Evolutionary conservation across 257 asterid species (phyloP).

Genomic region (Mitragyna speciosa): DNA sequence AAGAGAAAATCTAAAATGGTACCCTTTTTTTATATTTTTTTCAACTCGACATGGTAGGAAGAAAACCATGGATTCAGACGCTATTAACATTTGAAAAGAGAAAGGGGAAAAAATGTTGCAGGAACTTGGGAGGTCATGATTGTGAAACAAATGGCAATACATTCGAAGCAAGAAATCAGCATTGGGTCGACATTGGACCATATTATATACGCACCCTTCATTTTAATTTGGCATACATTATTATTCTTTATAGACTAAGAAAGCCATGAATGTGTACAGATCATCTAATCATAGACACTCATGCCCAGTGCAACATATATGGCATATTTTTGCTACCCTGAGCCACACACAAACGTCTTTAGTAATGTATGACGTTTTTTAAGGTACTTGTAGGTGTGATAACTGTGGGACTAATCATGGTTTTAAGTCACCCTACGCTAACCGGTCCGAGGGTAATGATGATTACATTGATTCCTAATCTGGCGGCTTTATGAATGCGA

Average conservation of each 20-base stretch:
- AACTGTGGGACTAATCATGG: conserved; percentile 19
- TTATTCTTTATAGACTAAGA: conserved; percentile 16
- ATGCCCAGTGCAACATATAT: conserved; percentile 1
- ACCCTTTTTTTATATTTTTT: too few relatives aligned
- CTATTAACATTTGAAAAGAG: too few relatives aligned
- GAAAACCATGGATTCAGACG: too few relatives aligned
- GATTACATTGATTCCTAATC: conserved; percentile 19
- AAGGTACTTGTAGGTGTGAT: conserved; percentile 7
- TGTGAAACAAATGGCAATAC: background rate
- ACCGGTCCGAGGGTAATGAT: conserved; percentile 10
- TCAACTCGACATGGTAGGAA: too few relatives aligned
- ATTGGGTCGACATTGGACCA: conserved; percentile 19
- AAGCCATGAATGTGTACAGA: conserved; percentile 4
- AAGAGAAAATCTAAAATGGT: too few relatives aligned
- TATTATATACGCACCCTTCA: conserved; percentile 28
- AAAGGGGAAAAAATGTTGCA: too few relatives aligned
- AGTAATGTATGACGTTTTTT: background rate
- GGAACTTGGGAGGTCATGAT: background rate
- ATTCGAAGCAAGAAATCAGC: background rate
- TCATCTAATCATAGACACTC: conserved; percentile 18
- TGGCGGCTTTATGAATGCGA: conserved; percentile 9
- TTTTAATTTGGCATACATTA: conserved; percentile 19
- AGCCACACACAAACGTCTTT: conserved; percentile 1
- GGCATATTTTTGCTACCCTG: background rate
- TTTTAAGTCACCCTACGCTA: conserved; percentile 10